These are phyloP conservation scores for Nepenthes gracilis DNA, from an alignment of 148 eudicot genomes.

Conservation along the genomic window DNA sequence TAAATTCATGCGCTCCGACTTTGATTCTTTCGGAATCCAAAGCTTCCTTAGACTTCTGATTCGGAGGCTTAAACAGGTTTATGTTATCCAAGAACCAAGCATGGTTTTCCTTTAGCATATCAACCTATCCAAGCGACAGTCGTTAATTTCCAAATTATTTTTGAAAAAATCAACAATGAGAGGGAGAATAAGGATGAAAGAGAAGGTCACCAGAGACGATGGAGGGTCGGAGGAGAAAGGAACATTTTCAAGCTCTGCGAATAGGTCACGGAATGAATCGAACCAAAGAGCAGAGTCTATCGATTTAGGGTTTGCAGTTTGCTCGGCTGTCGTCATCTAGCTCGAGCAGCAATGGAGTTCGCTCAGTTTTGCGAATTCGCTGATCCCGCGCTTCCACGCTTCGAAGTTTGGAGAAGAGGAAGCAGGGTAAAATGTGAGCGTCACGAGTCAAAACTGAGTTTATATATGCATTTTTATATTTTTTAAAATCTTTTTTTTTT, in stretches of 20 bases:
- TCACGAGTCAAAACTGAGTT: no score
- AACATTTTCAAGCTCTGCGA: slow-evolving; percentile 63
- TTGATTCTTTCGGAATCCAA: slow-evolving; percentile 42
- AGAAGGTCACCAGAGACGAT: slow-evolving; percentile 34
- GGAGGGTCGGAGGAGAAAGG: slow-evolving; percentile 50
- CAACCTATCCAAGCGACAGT: slow-evolving; percentile 25
- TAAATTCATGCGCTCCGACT: slow-evolving; percentile 55
- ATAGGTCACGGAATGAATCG: slow-evolving; percentile 60
- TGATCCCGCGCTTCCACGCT: slow-evolving; percentile 44
- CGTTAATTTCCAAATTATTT: background rate
- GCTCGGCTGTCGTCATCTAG: slow-evolving; percentile 27
- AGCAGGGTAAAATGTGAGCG: no score
- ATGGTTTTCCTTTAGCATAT: slow-evolving; percentile 63
- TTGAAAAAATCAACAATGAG: background rate
- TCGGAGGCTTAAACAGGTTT: slow-evolving; percentile 54
- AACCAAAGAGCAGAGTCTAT: slow-evolving; percentile 90
- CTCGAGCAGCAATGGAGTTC: slow-evolving; percentile 21
- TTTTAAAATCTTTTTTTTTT: no score
- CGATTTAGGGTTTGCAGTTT: slow-evolving; percentile 16
- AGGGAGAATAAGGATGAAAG: slow-evolving; percentile 1
- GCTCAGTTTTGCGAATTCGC: slow-evolving; percentile 12
- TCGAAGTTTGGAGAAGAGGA: background rate
- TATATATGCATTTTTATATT: no score
- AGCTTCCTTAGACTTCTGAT: slow-evolving; percentile 63
- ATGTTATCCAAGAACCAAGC: slow-evolving; percentile 70